Base-by-base conservation (phyloP, 371 early-diverging fungal species). In the Lichtheimia hyalospora region DNA sequence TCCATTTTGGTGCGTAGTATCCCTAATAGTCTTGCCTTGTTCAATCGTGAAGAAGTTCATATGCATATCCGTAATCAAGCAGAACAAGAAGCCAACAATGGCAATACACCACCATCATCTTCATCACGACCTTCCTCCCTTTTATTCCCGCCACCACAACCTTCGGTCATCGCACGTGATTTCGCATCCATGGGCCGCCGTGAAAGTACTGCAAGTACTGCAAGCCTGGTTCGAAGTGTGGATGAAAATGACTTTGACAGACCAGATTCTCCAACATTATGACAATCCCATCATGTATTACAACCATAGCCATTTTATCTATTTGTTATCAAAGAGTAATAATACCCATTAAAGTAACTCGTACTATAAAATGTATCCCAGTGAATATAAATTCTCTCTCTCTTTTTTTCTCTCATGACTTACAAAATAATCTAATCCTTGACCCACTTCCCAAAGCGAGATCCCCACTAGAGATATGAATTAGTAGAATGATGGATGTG, bases 381-480 rank as follows among this genome's bases (percentile, higher is more conserved):
- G 10, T 34, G 34, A 34, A 2, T 34, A 34, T 34, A 34, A 34
- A 34, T 6, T 8, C 34, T 34, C 34, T 8, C 49, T 10, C 40
- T 58, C 27, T 5, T 3, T 8, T 57, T 10, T 50, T 58, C 27
- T 5, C 2, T 25, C 25, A 25, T 25, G 25, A 5, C 79, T 79
- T 67, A 79, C 80, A 70, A 81, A 87, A 58, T 80, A 83, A 70
- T 87, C 88, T 48, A 87, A 64, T 0, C 88, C 88, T 64, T 87
- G 88, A 2, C 88, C 88, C 49, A 87, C 73, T 68, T 87, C 88
- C 86, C 88, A 88, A n/a, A 88, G 34, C 8, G 82, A 70, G 5
- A 88, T 28, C 4, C 88, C 86, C 16, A 79, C 79, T 77, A 59
- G 42, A 21, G 21, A 15, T 18, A 6, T 16, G 6, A 58, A 56